Conservation (phyloP, 345 rosid species). For the Turnera subulata region DNA sequence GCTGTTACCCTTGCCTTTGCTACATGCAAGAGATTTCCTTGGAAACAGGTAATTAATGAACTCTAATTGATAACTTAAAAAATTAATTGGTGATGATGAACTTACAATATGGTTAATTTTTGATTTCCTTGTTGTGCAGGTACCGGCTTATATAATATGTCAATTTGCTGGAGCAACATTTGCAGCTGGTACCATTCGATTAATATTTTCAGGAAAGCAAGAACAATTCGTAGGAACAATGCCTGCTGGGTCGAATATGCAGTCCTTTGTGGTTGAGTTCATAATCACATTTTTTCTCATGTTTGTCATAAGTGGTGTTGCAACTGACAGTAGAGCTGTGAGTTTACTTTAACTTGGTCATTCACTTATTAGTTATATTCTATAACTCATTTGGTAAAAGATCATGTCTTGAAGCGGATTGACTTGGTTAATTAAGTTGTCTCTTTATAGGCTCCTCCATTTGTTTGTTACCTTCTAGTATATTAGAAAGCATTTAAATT, state of each 20-base stretch:
- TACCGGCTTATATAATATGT: slow-evolving; percentile 66
- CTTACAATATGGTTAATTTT: too few species aligned
- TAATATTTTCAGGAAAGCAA: slow-evolving; percentile 61
- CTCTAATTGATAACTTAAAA: too few species aligned
- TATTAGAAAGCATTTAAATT: too few species aligned
- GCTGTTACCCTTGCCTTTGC: slow-evolving; percentile 94
- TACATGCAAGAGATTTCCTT: slow-evolving; percentile 69
- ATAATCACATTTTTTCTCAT: slow-evolving; percentile 91
- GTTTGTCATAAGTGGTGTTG: slow-evolving; percentile 83
- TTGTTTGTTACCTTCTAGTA: too few species aligned
- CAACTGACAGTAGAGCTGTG: slow-evolving; percentile 92
- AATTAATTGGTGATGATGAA: too few species aligned
- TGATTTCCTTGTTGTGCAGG: slow-evolving; percentile 26
- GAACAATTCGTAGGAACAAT: too few species aligned
- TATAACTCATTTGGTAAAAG: not conserved
- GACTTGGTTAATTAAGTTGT: too few species aligned
- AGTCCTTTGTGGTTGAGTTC: too few species aligned
- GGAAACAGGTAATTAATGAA: slow-evolving; percentile 63
- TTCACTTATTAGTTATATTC: not conserved
- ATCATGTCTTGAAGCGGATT: too few species aligned
- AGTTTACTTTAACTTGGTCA: slow-evolving; percentile 16
- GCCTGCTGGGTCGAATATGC: too few species aligned
- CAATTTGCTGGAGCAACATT: slow-evolving; percentile 75
- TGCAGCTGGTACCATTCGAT: slow-evolving; percentile 72
- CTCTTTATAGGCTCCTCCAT: too few species aligned